Evolutionary conservation across 306 rosid species (phyloP).

Genomic region (Casuarina equisetifolia): DNA sequence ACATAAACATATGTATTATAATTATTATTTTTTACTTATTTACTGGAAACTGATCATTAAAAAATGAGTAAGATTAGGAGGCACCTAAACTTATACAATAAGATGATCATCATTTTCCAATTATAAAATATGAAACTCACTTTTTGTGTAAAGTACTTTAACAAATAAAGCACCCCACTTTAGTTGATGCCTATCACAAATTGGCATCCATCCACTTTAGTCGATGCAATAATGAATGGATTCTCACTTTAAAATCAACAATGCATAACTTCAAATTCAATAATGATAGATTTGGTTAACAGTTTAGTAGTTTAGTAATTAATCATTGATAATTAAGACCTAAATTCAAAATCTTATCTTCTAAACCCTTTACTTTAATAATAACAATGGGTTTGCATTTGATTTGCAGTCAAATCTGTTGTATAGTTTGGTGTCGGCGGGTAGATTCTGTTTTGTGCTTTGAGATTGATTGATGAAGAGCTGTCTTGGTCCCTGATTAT

Average conservation of each 20-base stretch:
- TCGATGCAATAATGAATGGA: neutral
- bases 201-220: neutral
- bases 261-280: neutral
- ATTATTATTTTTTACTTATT: too few relatives aligned
- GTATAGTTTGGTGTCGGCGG: neutral
- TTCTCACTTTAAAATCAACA: neutral
- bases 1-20: too few relatives aligned
- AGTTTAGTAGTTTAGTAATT: too few relatives aligned
- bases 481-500: neutral
- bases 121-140: neutral
- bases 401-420: neutral
- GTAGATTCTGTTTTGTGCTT: too few relatives aligned
- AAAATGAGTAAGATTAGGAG: too few relatives aligned
- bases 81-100: too few relatives aligned
- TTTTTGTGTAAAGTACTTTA: neutral
- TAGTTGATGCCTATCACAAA: neutral
- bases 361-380: neutral
- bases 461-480: too few relatives aligned
- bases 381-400: neutral
- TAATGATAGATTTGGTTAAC: too few relatives aligned
- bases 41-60: too few relatives aligned
- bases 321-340: too few relatives aligned
- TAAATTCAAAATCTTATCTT: too few relatives aligned
- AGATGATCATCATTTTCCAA: too few relatives aligned
- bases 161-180: neutral